Percentiles rank a stretch among this genome's conserved stretches.
These are phyloP conservation scores for Sideroxylon spinosum DNA, from an alignment of 179 eudicot genomes.

Conservation along the genomic window DNA sequence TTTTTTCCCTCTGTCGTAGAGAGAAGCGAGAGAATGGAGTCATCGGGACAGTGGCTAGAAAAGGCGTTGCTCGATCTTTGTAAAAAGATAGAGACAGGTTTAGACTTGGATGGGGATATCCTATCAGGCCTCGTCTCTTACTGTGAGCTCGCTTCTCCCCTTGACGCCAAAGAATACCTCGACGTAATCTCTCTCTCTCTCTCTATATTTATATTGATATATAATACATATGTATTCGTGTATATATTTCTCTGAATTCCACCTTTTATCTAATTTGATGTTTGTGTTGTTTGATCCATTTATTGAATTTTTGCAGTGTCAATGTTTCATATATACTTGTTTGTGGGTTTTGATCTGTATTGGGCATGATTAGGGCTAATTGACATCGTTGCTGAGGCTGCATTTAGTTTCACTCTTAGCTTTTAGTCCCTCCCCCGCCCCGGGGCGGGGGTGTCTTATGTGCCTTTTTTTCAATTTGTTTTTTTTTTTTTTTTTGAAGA, in stretches of 20 bases:
- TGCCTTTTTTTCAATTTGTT: no score
- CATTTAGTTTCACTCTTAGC: no score
- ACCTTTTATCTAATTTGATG: not conserved
- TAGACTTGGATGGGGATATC: conserved; percentile 71
- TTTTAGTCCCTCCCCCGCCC: no score
- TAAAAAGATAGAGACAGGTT: conserved; percentile 45
- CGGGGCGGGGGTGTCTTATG: no score
- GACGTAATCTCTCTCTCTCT: conserved; percentile 43
- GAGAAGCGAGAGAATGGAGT: conserved; percentile 35
- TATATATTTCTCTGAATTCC: not conserved
- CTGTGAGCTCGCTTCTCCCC: conserved; percentile 84
- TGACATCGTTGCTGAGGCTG: no score
- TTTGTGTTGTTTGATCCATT: not conserved
- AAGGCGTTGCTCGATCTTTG: conserved; percentile 68
- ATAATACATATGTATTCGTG: not conserved
- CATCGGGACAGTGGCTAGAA: conserved; percentile 81
- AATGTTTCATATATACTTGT: not conserved
- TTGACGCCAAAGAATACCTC: conserved; percentile 94
- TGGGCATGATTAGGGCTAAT: not conserved
- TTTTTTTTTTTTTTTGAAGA: no score
- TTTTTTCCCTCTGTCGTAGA: not conserved
- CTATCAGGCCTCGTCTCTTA: conserved; percentile 97
- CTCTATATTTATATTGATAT: not conserved
- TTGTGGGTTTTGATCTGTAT: not conserved
- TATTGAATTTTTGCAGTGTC: not conserved